Evolutionary conservation across 2,329 filamentous ascomycete species (phyloP).

Genomic region (Aspergillus quadricinctus): DNA sequence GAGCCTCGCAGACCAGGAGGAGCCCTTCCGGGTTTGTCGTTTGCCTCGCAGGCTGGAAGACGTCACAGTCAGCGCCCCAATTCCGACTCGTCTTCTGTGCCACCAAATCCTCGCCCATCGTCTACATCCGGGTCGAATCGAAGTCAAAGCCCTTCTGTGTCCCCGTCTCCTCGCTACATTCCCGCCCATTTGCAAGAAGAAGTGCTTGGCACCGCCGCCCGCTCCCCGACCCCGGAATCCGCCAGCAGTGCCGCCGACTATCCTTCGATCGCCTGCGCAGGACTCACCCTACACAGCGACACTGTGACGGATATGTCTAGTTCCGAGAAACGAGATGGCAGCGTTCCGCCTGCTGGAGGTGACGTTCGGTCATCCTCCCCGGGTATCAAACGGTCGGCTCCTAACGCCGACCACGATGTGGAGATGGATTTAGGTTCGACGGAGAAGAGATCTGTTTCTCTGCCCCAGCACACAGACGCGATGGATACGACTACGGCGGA

Average conservation of each 20-base stretch:
- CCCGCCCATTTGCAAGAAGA: constrained; percentile 55
- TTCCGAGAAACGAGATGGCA: constrained; percentile 26
- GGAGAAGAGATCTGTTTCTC: constrained; percentile 16
- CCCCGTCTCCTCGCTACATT: constrained; percentile 44
- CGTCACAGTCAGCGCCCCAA: constrained; percentile 26
- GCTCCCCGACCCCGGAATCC: constrained; percentile 31
- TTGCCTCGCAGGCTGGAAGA: constrained; percentile 31
- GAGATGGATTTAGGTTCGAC: constrained; percentile 19
- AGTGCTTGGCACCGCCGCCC: constrained; percentile 36
- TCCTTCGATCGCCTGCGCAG: constrained; percentile 51
- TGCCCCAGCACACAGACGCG: constrained; percentile 31
- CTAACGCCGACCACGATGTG: constrained; percentile 26
- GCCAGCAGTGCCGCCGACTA: constrained; percentile 32
- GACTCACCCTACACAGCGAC: constrained; percentile 46
- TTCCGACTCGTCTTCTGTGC: constrained; percentile 21
- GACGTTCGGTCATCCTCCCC: constrained; percentile 30
- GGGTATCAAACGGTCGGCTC: constrained; percentile 32
- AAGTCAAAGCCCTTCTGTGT: constrained; percentile 25
- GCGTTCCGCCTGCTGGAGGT: constrained; percentile 18
- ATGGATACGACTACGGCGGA: constrained; percentile 42
- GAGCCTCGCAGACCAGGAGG: constrained; percentile 39
- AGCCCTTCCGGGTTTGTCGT: constrained; percentile 25
- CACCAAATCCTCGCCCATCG: constrained; percentile 18
- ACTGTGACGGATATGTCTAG: constrained; percentile 42
- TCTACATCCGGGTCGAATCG: constrained; percentile 21